Evolutionary conservation across 2,329 filamentous ascomycete genomes (phyloP).

Genomic region (Alternaria sp.): DNA sequence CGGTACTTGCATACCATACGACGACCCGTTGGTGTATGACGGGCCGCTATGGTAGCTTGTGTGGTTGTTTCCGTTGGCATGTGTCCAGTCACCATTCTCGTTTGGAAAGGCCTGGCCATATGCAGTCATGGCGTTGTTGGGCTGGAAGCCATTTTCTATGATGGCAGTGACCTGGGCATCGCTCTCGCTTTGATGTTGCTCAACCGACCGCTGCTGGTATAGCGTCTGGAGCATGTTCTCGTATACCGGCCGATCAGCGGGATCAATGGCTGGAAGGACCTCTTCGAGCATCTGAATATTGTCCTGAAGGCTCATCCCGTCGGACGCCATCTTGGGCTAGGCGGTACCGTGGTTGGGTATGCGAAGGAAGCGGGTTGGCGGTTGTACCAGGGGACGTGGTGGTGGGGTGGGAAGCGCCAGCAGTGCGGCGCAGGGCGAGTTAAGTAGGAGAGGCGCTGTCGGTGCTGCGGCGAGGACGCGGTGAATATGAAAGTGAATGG

Average conservation of each 20-base stretch:
- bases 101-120: background rate
- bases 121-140: background rate
- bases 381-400: background rate
- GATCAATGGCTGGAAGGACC: conserved; percentile 1
- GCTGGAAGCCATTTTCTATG: background rate
- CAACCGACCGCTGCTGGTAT: background rate
- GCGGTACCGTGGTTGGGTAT: background rate
- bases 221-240: conserved; percentile 1
- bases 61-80: background rate
- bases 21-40: background rate
- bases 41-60: background rate
- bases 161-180: background rate
- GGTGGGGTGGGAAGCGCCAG: background rate
- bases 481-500: conserved; percentile 4
- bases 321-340: background rate
- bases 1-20: background rate
- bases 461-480: background rate
- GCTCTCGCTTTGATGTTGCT: background rate
- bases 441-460: background rate
- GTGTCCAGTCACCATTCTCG: background rate
- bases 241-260: conserved; percentile 4
- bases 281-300: conserved; percentile 6
- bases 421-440: conserved; percentile 1
- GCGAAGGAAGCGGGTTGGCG: background rate
- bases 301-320: background rate